Base-by-base conservation (phyloP, 1,139 yeast genomes). In the Geotrichum histeridarum region DNA sequence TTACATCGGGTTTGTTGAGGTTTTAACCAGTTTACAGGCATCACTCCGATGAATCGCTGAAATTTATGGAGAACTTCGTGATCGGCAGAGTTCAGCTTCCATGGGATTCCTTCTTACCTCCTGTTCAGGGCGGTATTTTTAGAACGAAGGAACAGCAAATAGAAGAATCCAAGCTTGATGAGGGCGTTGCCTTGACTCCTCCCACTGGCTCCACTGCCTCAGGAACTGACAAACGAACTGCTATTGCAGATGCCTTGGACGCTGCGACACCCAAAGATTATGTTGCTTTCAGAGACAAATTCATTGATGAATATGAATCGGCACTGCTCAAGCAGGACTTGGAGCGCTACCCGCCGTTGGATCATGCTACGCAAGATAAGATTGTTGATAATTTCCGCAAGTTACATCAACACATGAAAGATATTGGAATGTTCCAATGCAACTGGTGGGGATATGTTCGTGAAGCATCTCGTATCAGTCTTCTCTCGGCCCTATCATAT, bases 91-190 rank as follows among this genome's bases (percentile, higher is more conserved):
- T 88, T 7, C 80, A 82, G 55, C 67, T 73, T 55, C 73, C 73
- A 3, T 89, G 96, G 96, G 76, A 75, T 53, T 86, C 87, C 67
- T 71, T 88, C 65, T 67, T 86, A 38, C 96, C 97, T 4, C 97
- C 97, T 0, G 86, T 90, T 58, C 96, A 88, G 69, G 95, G 96
- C 7, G 96, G 89, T 0, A 63, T 67, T 3, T 85, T 79, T 66
- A 60, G 74, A 30, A 61, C 67, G 8, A 55, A 56, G 30, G 61
- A 56, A 31, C 67, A 67, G 42, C 55, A 53, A 32, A 22, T 43
- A n/a, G 55, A 52, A 22, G 55, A 48, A n/a, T n/a, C 52, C 22
- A 43, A 53, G 32, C 31, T 47, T 12, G 55, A 53, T 18, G 55
- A 53, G 15, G 55, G 50, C 4, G 52, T 53, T 18, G 45, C 52